Evolutionary conservation across 345 rosid genomes (phyloP).

Genomic region (Lagerstroemia speciosa): DNA sequence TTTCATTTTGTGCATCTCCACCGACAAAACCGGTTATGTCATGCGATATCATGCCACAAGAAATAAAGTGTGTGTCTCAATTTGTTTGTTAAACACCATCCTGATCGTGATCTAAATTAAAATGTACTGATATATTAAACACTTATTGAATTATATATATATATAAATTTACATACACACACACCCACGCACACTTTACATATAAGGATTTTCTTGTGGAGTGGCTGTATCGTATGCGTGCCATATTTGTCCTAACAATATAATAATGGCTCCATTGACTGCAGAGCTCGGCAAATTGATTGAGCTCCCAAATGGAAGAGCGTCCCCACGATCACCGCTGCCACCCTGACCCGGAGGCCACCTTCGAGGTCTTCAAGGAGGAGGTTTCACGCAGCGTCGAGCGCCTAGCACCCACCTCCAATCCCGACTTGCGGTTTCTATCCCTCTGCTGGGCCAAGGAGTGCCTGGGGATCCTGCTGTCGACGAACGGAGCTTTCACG

Average conservation of each 20-base stretch:
- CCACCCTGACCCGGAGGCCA: slow-evolving; percentile 13
- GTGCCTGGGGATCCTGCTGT: slow-evolving; percentile 34
- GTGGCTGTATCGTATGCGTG: too few relatives aligned
- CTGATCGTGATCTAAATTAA: too few relatives aligned
- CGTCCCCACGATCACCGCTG: slow-evolving; percentile 13
- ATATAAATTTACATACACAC: too few relatives aligned
- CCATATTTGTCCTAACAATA: too few relatives aligned
- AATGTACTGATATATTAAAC: too few relatives aligned
- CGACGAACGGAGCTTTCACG: slow-evolving; percentile 40
- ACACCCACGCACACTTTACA: too few relatives aligned
- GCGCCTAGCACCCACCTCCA: slow-evolving; percentile 13
- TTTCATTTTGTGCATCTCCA: not conserved
- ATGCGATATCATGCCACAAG: too few relatives aligned
- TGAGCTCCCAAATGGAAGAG: slow-evolving; percentile 29
- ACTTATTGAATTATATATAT: too few relatives aligned
- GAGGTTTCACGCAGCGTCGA: slow-evolving; percentile 22
- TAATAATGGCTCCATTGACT: slow-evolving; percentile 27
- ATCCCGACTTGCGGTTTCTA: slow-evolving; percentile 20
- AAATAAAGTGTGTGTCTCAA: too few relatives aligned
- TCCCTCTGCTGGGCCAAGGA: slow-evolving; percentile 33
- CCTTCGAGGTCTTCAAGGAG: slow-evolving; percentile 23
- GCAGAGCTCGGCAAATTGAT: slow-evolving; percentile 25
- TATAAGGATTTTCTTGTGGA: too few relatives aligned
- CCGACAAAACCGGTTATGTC: too few relatives aligned
- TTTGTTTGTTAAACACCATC: too few relatives aligned